phyloP scores from a whole-genome alignment of 768 basidiomycete species.

The Psilocybe cubensis region DNA sequence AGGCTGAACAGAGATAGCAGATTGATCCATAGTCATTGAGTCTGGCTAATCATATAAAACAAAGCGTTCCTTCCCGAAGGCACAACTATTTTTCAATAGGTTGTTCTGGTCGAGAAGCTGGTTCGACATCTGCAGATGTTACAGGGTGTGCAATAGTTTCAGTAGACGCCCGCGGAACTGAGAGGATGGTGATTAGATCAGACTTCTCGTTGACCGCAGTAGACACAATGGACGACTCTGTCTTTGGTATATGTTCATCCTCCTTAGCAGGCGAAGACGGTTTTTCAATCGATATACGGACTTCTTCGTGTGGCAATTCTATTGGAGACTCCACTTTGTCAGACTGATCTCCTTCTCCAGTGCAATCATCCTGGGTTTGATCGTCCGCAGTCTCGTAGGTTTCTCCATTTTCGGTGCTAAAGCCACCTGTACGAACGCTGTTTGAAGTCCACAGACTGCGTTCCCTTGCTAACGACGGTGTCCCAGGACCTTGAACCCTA shows the following conservation, averaged over 20 bases:
- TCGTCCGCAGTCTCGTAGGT: constrained; percentile 30
- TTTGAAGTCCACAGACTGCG: constrained; percentile 65
- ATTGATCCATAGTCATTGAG: neutral
- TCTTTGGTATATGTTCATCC: neutral
- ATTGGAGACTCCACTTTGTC: constrained; percentile 14
- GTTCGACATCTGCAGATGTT: neutral
- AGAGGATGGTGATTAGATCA: neutral
- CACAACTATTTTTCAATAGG: neutral
- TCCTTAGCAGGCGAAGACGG: neutral
- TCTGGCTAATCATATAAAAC: too few species aligned
- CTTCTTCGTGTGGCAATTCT: constrained; percentile 4
- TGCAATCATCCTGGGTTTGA: constrained; percentile 23
- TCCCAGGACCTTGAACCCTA: constrained; percentile 50
- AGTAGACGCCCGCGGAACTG: constrained; percentile 21
- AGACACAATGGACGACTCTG: neutral
- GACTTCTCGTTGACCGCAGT: neutral
- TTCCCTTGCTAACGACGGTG: constrained; percentile 50
- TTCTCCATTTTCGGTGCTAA: constrained; percentile 52
- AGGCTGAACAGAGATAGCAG: neutral
- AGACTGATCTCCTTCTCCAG: constrained; percentile 14
- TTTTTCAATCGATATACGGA: constrained; percentile 13
- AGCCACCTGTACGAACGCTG: constrained; percentile 60
- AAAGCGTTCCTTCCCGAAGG: too few species aligned
- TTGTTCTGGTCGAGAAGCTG: neutral
- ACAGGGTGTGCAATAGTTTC: constrained; percentile 27